phyloP scores from a whole-genome alignment of 371 early-diverging fungal genomes.

The Zopfochytrium polystomum region DNA sequence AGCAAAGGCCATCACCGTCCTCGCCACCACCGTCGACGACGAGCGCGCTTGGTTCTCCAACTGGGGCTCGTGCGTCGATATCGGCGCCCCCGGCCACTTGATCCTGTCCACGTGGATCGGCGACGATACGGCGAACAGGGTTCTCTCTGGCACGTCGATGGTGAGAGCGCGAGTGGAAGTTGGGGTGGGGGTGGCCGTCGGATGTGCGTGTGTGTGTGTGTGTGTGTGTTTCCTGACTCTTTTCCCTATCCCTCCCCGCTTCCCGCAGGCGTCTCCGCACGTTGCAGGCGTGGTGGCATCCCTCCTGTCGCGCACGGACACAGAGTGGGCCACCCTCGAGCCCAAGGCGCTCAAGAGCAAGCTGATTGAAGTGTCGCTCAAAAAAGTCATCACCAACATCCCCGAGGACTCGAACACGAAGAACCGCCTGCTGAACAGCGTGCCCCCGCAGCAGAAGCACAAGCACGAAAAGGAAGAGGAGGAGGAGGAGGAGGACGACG shows the following conservation, averaged over 20 bases:
- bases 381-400: constrained; percentile 26
- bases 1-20: constrained; percentile 52
- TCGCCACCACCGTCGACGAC: constrained; percentile 60
- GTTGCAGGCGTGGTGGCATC: constrained; percentile 73
- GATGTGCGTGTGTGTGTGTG: neutral
- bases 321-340: constrained; percentile 17
- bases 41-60: constrained; percentile 68
- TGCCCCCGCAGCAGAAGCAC: constrained; percentile 23
- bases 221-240: neutral
- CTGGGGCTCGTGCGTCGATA: constrained; percentile 62
- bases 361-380: constrained; percentile 28
- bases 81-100: constrained; percentile 38
- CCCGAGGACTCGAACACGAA: constrained; percentile 20
- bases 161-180: constrained; percentile 9
- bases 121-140: constrained; percentile 22
- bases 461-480: constrained; percentile 6
- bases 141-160: constrained; percentile 43
- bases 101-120: constrained; percentile 41
- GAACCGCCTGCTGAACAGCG: constrained; percentile 31
- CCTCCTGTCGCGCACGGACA: constrained; percentile 20
- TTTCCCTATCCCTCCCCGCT: neutral
- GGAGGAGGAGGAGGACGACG: constrained; percentile 3
- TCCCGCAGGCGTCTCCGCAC: constrained; percentile 56
- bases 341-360: constrained; percentile 25
- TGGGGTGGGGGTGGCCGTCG: too few relatives aligned